Percentiles rank a stretch among this genome's conserved stretches.
Evolutionary conservation across 2,329 filamentous ascomycete species (phyloP).

Genomic region (Chaetomiaceae sp.): DNA sequence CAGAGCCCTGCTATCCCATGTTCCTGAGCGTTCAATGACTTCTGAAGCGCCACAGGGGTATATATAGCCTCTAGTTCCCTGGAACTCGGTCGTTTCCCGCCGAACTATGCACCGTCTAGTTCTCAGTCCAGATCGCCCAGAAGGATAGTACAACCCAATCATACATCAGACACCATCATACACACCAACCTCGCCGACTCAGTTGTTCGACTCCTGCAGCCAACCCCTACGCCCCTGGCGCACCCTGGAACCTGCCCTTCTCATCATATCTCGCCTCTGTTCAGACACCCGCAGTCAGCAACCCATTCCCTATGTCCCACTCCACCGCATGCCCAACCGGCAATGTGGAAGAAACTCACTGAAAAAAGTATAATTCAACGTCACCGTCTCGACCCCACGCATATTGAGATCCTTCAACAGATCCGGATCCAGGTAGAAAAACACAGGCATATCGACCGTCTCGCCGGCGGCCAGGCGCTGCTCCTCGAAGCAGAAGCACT

Average conservation of each 20-base stretch:
- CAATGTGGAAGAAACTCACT: slow-evolving; percentile 53
- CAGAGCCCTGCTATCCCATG: not conserved
- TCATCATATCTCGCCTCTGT: slow-evolving; percentile 79
- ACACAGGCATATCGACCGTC: slow-evolving; percentile 98
- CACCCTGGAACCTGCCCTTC: slow-evolving; percentile 57
- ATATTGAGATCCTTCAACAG: slow-evolving; percentile 88
- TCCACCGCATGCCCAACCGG: not conserved
- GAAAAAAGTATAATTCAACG: slow-evolving; percentile 95
- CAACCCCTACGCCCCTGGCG: slow-evolving; percentile 21
- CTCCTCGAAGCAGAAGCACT: slow-evolving; percentile 98
- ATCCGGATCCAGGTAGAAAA: slow-evolving; percentile 98
- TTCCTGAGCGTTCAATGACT: too few relatives aligned
- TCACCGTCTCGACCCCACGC: slow-evolving; percentile 91
- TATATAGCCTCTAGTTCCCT: slow-evolving; percentile 7
- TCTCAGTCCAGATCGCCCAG: not conserved
- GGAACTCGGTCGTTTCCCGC: not conserved
- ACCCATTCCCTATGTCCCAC: not conserved
- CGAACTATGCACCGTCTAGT: slow-evolving; percentile 3
- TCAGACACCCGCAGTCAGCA: slow-evolving; percentile 31
- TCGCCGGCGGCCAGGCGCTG: slow-evolving; percentile 91
- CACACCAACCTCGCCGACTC: not conserved
- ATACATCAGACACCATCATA: not conserved
- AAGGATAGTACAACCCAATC: not conserved
- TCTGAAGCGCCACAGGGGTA: too few relatives aligned
- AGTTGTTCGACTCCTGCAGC: not conserved